phyloP scores from a whole-genome alignment of 257 asterid species.

The Pogostemon cablin region DNA sequence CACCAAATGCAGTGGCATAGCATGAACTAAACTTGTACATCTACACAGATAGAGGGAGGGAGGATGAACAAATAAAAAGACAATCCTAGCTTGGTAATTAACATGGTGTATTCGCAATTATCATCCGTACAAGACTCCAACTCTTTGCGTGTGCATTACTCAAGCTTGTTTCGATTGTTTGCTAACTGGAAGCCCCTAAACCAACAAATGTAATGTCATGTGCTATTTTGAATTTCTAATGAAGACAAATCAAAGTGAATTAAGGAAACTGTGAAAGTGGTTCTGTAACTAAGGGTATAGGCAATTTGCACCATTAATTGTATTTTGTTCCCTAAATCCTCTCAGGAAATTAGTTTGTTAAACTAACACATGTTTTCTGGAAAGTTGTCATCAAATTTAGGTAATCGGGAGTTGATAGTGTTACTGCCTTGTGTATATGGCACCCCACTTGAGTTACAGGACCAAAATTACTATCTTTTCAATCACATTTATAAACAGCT shows the following conservation, averaged over 20 bases:
- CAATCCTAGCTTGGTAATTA: conserved; percentile 24
- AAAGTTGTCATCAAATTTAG: neutral
- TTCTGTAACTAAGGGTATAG: neutral
- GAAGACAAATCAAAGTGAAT: neutral
- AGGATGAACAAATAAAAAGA: neutral
- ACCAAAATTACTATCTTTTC: neutral
- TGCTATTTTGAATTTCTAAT: neutral
- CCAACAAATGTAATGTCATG: conserved; percentile 3
- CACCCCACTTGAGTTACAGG: neutral
- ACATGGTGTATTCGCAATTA: conserved; percentile 4
- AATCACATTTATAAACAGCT: neutral
- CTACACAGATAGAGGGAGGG: neutral
- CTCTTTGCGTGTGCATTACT: conserved; percentile 1
- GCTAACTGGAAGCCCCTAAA: conserved; percentile 53
- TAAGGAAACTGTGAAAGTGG: neutral
- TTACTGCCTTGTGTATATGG: neutral
- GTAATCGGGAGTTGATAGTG: neutral
- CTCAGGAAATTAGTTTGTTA: neutral
- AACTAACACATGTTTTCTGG: neutral
- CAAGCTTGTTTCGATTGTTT: neutral
- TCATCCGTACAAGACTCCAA: conserved; percentile 1
- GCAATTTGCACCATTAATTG: neutral
- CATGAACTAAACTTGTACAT: conserved; percentile 5
- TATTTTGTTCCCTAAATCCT: neutral
- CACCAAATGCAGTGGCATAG: neutral